These are phyloP conservation scores for Exophiala calicioides DNA, from an alignment of 2,329 filamentous ascomycete genomes.

Conservation along the genomic window DNA sequence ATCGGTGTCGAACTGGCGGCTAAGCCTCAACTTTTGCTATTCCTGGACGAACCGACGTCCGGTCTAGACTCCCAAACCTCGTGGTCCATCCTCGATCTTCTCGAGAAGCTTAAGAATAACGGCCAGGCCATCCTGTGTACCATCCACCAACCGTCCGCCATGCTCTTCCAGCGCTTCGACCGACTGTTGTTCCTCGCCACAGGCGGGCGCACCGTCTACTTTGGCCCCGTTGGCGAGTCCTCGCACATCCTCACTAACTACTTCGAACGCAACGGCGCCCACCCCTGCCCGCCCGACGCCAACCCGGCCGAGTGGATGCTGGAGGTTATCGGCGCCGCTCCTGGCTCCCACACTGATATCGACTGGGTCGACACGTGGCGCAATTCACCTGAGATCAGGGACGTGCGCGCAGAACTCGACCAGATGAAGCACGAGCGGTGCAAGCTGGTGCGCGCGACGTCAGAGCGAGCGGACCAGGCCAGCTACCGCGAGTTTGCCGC, in stretches of 20 bases:
- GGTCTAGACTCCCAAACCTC: conserved; percentile 71
- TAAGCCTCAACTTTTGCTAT: conserved; percentile 66
- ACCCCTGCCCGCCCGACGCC: conserved; percentile 66
- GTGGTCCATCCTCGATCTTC: conserved; percentile 66
- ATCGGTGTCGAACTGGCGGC: conserved; percentile 74
- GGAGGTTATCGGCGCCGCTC: too few species aligned
- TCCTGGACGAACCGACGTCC: conserved; percentile 71
- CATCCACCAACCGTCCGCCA: conserved; percentile 70
- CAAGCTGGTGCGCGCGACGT: conserved; percentile 40
- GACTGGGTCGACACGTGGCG: conserved; percentile 78
- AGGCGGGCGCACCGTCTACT: conserved; percentile 72
- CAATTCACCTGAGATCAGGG: conserved; percentile 61
- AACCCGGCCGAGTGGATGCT: conserved; percentile 69
- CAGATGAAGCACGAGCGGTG: conserved; percentile 56
- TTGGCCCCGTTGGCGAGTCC: conserved; percentile 69
- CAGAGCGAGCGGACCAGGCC: conserved; percentile 47
- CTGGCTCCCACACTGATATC: too few species aligned
- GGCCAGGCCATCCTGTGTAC: conserved; percentile 74
- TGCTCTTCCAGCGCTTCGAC: conserved; percentile 71
- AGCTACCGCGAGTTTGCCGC: conserved; percentile 83
- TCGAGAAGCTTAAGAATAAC: conserved; percentile 66
- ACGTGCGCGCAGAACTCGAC: conserved; percentile 62
- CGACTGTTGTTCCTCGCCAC: conserved; percentile 70
- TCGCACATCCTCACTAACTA: conserved; percentile 67
- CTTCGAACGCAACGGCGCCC: conserved; percentile 65